Base-by-base conservation (phyloP, 2,329 filamentous ascomycete genomes). In the Trichoderma sp. region DNA sequence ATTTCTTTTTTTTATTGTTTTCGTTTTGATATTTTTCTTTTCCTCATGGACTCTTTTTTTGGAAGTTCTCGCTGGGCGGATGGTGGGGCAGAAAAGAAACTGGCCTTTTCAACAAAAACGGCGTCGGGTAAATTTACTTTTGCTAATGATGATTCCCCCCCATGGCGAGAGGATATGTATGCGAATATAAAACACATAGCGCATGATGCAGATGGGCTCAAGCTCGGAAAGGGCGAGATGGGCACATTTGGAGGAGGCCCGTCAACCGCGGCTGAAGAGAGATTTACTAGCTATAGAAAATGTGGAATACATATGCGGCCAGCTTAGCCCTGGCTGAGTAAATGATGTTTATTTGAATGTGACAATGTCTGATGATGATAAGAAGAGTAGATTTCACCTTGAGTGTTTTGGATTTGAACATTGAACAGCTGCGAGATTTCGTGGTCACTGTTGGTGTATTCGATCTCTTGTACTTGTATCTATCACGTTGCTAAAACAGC, bases 231-330 rank as follows among this genome's bases (percentile, higher is more conserved):
- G 51, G 51, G 52, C 32, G 67, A 69, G 63, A 56, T 51, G 37
- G 55, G 59, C 64, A 49, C 26, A 69, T 68, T 43, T 34, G 51
- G 28, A 32, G 26, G 37, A 69, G 77, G 77, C 80, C 80, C 81
- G 80, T 83, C 81, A 83, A 83, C 81, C 81, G 81, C 75, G 81
- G 80, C 76, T 77, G 71, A 55, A 75, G 73, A 75, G 74, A 63
- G 52, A 43, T n/a, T 43, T 43, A 43, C 39, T 59, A 74, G 69
- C 56, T 43, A 51, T 32, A 63, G 58, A 66, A 66, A 54, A 69
- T 46, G n/a, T 43, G 39, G 6, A 43, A 43, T 43, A 51, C 61
- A 54, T 46, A 54, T 46, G 37, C 49, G 59, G 66, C 59, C 66
- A 28, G 37, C 4, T 68, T 68, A 55, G 58, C 59, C 66, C 46